phyloP scores from a whole-genome alignment of 164 flowering plant genomes.

The Piper betle region DNA sequence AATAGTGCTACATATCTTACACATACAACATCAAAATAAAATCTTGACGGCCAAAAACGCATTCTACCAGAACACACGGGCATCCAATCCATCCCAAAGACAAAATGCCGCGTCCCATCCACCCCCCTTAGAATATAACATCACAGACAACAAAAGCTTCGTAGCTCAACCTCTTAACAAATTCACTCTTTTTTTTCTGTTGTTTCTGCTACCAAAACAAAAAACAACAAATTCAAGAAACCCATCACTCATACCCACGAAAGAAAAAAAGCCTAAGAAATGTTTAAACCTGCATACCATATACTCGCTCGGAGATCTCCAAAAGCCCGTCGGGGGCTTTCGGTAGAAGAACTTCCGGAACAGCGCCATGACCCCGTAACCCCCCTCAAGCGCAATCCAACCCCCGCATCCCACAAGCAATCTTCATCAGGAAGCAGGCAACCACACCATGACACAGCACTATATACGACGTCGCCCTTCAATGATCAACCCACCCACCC shows the following conservation, averaged over 20 bases:
- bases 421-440: background rate
- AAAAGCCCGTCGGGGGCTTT: slow-evolving; percentile 51
- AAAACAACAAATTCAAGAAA: background rate
- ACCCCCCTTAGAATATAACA: no score
- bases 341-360: slow-evolving; percentile 44
- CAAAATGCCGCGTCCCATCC: no score
- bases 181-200: background rate
- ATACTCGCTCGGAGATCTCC: slow-evolving; percentile 52
- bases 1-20: no score
- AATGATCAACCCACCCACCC: background rate
- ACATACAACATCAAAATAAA: no score
- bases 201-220: background rate
- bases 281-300: slow-evolving; percentile 17
- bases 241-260: background rate
- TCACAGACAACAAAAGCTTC: no score
- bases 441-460: background rate
- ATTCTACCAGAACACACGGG: no score
- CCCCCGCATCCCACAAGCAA: background rate
- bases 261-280: background rate
- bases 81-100: no score
- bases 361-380: slow-evolving; percentile 24
- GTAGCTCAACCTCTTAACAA: background rate
- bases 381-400: background rate
- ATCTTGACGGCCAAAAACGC: no score
- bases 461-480: background rate